These are phyloP conservation scores for Phanerochaete carnosa DNA, from an alignment of 768 basidiomycete genomes.

Conservation along the genomic window DNA sequence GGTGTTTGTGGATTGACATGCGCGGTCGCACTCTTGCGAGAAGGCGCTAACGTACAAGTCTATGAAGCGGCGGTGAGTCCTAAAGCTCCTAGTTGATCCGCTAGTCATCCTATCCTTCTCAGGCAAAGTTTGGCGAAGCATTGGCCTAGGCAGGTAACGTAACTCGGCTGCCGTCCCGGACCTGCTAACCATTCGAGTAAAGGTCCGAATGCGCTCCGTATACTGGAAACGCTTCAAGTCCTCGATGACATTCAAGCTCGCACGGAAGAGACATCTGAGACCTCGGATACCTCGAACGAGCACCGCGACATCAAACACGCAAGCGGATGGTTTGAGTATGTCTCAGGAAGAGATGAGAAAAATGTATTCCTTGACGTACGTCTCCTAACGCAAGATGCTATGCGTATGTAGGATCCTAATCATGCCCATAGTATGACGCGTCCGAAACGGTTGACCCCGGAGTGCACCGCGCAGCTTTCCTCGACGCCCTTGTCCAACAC, in stretches of 20 bases:
- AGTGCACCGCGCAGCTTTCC: conserved; percentile 30
- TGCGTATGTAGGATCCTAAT: no score
- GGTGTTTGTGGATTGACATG: conserved; percentile 6
- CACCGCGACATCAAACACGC: neutral
- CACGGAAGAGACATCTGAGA: no score
- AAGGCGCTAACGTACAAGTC: conserved; percentile 7
- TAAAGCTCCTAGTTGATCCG: neutral
- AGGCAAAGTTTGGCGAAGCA: conserved; percentile 11
- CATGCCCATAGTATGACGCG: neutral
- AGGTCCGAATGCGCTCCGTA: conserved; percentile 4
- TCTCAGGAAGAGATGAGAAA: neutral
- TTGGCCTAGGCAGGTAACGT: conserved; percentile 4
- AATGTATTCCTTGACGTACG: conserved; percentile 6
- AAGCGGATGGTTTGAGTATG: neutral
- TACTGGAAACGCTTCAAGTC: neutral
- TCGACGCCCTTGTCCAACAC: conserved; percentile 43
- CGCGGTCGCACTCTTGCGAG: conserved; percentile 1
- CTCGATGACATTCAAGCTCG: conserved; percentile 1
- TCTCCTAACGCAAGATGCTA: neutral
- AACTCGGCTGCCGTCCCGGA: neutral
- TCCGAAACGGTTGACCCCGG: neutral
- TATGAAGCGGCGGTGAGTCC: conserved; percentile 5
- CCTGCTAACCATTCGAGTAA: neutral
- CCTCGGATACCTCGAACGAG: neutral
- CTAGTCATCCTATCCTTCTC: neutral